Conservation (phyloP, 1,139 yeast species). For the Yamadazyma epiphylla region DNA sequence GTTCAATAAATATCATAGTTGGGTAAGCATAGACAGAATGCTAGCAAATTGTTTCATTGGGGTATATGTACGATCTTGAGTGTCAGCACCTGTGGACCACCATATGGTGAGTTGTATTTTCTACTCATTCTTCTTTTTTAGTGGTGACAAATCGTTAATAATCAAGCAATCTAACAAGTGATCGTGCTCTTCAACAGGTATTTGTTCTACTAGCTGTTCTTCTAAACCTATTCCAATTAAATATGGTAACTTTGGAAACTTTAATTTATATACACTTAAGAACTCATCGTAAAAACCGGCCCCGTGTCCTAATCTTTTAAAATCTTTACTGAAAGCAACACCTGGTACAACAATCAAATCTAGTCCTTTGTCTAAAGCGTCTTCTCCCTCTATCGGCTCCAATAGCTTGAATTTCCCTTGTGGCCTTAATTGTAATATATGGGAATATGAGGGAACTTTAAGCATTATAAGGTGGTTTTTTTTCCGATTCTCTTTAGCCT, state of each 20-base stretch:
- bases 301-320: slow-evolving; percentile 82
- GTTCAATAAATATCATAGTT: slow-evolving; percentile 77
- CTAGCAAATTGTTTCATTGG: slow-evolving; percentile 79
- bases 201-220: slow-evolving; percentile 56
- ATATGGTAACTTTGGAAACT: slow-evolving; percentile 31
- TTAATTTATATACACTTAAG: slow-evolving; percentile 45
- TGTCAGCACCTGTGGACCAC: slow-evolving; percentile 1
- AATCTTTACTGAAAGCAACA: slow-evolving; percentile 60
- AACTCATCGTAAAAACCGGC: slow-evolving; percentile 90
- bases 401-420: slow-evolving; percentile 63
- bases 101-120: neutral
- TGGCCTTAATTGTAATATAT: slow-evolving; percentile 51
- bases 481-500: slow-evolving; percentile 20
- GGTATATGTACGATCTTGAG: slow-evolving; percentile 19
- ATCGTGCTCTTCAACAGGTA: slow-evolving; percentile 76
- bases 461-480: slow-evolving; percentile 58
- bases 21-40: slow-evolving; percentile 87
- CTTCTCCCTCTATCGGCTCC: slow-evolving; percentile 56
- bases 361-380: slow-evolving; percentile 39
- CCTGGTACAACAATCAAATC: slow-evolving; percentile 84
- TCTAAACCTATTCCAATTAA: slow-evolving; percentile 67
- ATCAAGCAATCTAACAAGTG: slow-evolving; percentile 59
- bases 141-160: slow-evolving; percentile 13
- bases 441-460: slow-evolving; percentile 35
- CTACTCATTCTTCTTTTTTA: neutral